These are phyloP conservation scores for Scenedesmus sp. DNA, from an alignment of 163 green algal species.

Conservation along the genomic window DNA sequence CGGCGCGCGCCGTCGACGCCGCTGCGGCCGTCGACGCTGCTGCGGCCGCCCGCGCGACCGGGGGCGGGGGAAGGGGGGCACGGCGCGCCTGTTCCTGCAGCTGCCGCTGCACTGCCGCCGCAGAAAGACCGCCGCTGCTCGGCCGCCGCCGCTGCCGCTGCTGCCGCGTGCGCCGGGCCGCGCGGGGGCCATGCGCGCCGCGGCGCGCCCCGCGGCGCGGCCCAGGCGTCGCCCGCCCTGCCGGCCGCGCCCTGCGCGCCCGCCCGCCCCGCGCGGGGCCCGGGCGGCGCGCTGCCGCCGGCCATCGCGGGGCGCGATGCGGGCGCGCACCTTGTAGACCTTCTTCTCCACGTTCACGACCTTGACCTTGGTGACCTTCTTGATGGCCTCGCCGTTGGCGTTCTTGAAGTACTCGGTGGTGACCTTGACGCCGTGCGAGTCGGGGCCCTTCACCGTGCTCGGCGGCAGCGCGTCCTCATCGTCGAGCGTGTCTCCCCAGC, in stretches of 20 bases:
- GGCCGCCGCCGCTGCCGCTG: not conserved
- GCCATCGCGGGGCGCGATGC: not conserved
- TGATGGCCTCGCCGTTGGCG: constrained; percentile 91
- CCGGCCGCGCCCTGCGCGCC: not conserved
- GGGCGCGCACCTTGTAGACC: constrained; percentile 81
- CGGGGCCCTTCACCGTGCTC: constrained; percentile 77
- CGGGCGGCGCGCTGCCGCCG: too few species aligned
- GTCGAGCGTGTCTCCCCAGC: constrained; percentile 92
- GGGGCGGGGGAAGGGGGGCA: too few species aligned
- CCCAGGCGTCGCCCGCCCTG: too few species aligned
- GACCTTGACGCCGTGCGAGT: constrained; percentile 92
- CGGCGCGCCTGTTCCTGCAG: too few species aligned
- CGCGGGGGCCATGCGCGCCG: too few species aligned
- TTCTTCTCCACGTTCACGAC: constrained; percentile 91
- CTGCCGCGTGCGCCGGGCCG: not conserved
- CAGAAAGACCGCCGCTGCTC: too few species aligned
- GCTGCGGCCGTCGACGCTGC: too few species aligned
- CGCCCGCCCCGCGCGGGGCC: too few species aligned
- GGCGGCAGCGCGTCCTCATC: constrained; percentile 83
- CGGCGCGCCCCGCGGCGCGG: too few species aligned
- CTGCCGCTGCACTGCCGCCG: too few species aligned
- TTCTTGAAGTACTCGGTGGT: constrained; percentile 89
- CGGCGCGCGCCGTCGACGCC: too few species aligned
- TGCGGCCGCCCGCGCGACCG: too few species aligned
- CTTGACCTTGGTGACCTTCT: constrained; percentile 88